Evolutionary conservation across 805 yeast genomes (phyloP).

Genomic region (Saccharomycopsis sp.): DNA sequence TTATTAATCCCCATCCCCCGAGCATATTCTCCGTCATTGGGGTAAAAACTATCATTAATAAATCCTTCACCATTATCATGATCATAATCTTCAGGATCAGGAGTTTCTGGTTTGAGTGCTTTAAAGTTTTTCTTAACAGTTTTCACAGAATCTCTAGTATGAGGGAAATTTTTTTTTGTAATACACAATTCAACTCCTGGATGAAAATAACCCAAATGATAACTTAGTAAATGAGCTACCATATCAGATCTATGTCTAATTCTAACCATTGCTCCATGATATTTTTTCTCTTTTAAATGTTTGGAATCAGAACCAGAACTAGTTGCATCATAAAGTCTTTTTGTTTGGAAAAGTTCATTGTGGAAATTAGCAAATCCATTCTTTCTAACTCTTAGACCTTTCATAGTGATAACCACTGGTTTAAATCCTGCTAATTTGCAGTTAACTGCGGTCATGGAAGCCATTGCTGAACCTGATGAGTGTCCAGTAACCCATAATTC

Average conservation of each 20-base stretch:
- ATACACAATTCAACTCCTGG: constrained; percentile 44
- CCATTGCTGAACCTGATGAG: constrained; percentile 67
- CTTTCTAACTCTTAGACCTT: constrained; percentile 61
- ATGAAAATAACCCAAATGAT: constrained; percentile 25
- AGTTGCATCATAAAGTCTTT: neutral
- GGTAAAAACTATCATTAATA: neutral
- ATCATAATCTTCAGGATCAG: neutral
- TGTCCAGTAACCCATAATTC: constrained; percentile 53
- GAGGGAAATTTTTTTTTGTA: constrained; percentile 27
- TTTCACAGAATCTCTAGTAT: constrained; percentile 14
- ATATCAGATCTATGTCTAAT: constrained; percentile 47
- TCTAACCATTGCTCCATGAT: too few species aligned
- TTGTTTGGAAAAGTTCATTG: constrained; percentile 38
- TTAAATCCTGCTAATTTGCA: constrained; percentile 40
- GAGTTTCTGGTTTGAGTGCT: neutral
- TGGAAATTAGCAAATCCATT: constrained; percentile 37
- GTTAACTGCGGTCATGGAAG: constrained; percentile 53
- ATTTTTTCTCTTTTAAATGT: too few species aligned
- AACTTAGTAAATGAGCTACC: constrained; percentile 44
- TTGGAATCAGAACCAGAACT: too few species aligned
- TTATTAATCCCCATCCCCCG: too few species aligned
- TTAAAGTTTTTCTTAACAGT: neutral
- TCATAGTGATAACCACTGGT: constrained; percentile 50
- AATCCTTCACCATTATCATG: neutral
- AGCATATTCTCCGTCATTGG: too few species aligned